Conservation (phyloP, 176 grass and related monocot species). For the Carex scoparia region DNA sequence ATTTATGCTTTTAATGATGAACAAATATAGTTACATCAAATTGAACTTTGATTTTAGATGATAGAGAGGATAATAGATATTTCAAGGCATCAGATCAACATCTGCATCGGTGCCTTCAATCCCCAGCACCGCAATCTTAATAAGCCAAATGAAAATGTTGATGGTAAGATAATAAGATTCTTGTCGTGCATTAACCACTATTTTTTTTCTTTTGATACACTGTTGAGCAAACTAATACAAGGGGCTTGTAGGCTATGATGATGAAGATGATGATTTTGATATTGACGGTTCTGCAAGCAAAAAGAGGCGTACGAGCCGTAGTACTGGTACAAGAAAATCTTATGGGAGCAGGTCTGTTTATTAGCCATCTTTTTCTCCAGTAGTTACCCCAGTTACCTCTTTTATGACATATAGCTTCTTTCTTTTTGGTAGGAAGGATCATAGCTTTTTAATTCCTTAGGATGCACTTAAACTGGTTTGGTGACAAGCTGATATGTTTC, state of each 20-base stretch:
- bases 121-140: slow-evolving; percentile 64
- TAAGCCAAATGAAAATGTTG: slow-evolving; percentile 65
- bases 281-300: slow-evolving; percentile 64
- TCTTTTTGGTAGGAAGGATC: not conserved
- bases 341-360: slow-evolving; percentile 60
- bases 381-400: not conserved
- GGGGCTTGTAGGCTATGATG: slow-evolving; percentile 65
- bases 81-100: slow-evolving; percentile 84
- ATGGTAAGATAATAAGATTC: slow-evolving; percentile 56
- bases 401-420: not conserved
- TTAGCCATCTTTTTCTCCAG: not conserved
- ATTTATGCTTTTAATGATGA: not conserved
- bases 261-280: slow-evolving; percentile 64
- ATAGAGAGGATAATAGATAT: slow-evolving; percentile 98
- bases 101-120: slow-evolving; percentile 85
- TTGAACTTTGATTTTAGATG: slow-evolving; percentile 47
- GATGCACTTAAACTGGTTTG: not conserved
- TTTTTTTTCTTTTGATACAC: not conserved
- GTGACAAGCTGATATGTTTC: not conserved
- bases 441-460: not conserved
- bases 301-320: slow-evolving; percentile 61
- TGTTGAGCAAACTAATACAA: slow-evolving; percentile 17
- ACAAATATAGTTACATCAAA: not conserved
- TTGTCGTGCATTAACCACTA: slow-evolving; percentile 7
- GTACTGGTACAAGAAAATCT: slow-evolving; percentile 59